Conservation (phyloP, 2,329 filamentous ascomycete species). For the Periconia digitata region DNA sequence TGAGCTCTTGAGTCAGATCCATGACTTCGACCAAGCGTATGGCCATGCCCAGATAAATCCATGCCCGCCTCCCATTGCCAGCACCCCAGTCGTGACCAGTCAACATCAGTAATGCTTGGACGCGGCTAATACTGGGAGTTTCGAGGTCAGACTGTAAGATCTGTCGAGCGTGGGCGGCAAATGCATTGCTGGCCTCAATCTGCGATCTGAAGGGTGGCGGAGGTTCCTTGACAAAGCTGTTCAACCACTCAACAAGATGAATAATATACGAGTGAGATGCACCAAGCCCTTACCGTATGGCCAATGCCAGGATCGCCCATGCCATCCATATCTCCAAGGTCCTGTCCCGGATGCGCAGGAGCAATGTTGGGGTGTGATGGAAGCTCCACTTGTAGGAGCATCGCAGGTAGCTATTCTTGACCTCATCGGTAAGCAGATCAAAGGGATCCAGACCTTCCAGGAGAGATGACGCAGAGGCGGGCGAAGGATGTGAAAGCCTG, state of each 20-base stretch:
- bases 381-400: slow-evolving; percentile 48
- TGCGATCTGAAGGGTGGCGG: slow-evolving; percentile 39
- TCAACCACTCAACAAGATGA: too few relatives aligned
- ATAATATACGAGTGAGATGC: neutral
- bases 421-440: slow-evolving; percentile 44
- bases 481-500: slow-evolving; percentile 13
- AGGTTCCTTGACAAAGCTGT: slow-evolving; percentile 42
- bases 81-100: slow-evolving; percentile 52
- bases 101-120: slow-evolving; percentile 46
- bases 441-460: slow-evolving; percentile 42
- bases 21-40: slow-evolving; percentile 45
- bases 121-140: slow-evolving; percentile 42
- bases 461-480: slow-evolving; percentile 27
- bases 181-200: slow-evolving; percentile 46
- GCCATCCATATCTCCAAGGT: slow-evolving; percentile 42
- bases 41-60: slow-evolving; percentile 47
- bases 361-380: slow-evolving; percentile 44
- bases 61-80: slow-evolving; percentile 44
- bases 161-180: slow-evolving; percentile 43
- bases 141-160: slow-evolving; percentile 45
- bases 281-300: slow-evolving; percentile 34
- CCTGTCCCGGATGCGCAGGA: slow-evolving; percentile 41
- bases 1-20: slow-evolving; percentile 42
- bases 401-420: slow-evolving; percentile 45
- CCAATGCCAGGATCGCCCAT: slow-evolving; percentile 47